Evolutionary conservation across 345 rosid species (phyloP), one percentile per base, ranked within the genome.

Genomic region (Citrus hindsii): DNA sequence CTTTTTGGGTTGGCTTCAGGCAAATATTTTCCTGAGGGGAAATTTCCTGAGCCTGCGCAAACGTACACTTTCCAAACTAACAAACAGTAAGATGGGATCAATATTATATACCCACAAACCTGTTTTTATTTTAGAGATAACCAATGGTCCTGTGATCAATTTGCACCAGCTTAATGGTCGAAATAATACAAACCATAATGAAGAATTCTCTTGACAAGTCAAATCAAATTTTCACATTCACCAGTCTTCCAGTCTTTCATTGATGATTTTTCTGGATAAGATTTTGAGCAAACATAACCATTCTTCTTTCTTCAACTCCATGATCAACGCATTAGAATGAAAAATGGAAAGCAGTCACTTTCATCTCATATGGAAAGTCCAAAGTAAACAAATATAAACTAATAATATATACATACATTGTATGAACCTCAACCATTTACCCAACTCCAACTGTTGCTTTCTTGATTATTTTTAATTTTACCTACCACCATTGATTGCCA

Each of bases 401-500:
- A 56, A n/a, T 28, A 37, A 53, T 18, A 53, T 12, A 13, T 46
- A 46, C 51, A 46, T 46, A 12, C 16, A 53, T 5, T 14, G 22
- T 53, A 1, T 53, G 56, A 53, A 53, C 56, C 56, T 53, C 21
- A 53, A 53, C 22, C 22, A 53, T 53, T 53, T 48, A 73, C 75
- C 48, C 71, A 77, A 74, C 64, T 46, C 62, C 40, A 19, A 12
- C 35, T 1, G 13, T 64, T 53, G 1, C 58, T 18, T 1, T 53
- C 18, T 63, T 63, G 61, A 63, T 48, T 22, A 7, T 37, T n/a
- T 22, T 67, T 74, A 40, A 10, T 58, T 73, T 9, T 56, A 82
- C 82, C 80, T 67, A 79, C 85, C 71, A 46, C 85, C 74, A 67
- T 65, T 68, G 60, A 76, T 37, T 19, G 19, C 8, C 59, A 16